Conservation (phyloP, 2,329 filamentous ascomycete genomes). For the Claviceps fusiformis region DNA sequence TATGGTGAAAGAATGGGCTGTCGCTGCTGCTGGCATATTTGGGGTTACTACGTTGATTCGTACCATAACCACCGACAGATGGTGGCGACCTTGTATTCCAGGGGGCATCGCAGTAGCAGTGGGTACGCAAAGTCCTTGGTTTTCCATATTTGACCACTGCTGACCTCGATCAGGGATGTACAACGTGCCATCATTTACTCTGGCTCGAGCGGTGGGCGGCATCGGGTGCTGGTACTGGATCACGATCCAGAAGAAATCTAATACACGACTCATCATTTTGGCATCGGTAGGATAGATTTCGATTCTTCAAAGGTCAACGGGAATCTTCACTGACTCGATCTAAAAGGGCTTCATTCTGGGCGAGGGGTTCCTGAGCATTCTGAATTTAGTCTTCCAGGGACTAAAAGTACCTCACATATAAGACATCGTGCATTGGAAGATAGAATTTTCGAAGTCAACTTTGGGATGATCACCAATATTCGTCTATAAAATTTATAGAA, state of each 20-base stretch:
- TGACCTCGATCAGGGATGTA: constrained; percentile 59
- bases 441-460: background rate
- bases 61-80: constrained; percentile 39
- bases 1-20: constrained; percentile 70
- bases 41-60: constrained; percentile 56
- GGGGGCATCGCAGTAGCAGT: constrained; percentile 94
- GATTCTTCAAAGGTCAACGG: background rate
- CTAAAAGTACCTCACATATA: constrained; percentile 60
- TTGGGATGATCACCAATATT: background rate
- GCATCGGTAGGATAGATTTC: constrained; percentile 42
- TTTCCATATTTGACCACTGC: background rate
- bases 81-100: constrained; percentile 66
- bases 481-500: constrained; percentile 23
- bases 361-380: constrained; percentile 82
- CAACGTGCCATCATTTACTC: constrained; percentile 89
- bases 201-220: constrained; percentile 76
- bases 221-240: constrained; percentile 64
- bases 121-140: constrained; percentile 32
- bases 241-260: constrained; percentile 34
- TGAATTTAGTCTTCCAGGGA: constrained; percentile 74
- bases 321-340: constrained; percentile 4
- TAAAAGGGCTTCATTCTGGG: constrained; percentile 74
- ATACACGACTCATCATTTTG: constrained; percentile 76
- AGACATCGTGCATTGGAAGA: background rate
- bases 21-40: constrained; percentile 63